Base-by-base conservation (phyloP, 805 yeast species). In the Saccharomycopsis sp. region DNA sequence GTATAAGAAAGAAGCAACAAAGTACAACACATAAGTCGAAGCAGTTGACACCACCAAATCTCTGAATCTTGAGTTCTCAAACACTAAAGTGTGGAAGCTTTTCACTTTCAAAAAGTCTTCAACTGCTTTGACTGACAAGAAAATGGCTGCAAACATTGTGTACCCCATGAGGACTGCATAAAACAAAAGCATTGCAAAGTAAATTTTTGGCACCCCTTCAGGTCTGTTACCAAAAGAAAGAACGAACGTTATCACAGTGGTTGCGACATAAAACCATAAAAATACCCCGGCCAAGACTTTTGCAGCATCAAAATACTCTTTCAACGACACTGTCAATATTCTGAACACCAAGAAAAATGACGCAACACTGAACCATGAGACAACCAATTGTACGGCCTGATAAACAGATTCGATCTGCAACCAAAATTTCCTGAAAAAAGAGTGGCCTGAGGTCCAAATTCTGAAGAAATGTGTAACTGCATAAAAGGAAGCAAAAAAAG, bases 151-250 rank as follows among this genome's bases (percentile, higher is more conserved):
- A 61, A 87, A 85, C 46, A 86, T 68, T 77, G 88, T 79, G 56
- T 88, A 88, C 4, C 71, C 75, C 96, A 89, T 88, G 47, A 89
- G 61, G 2, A 87, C 65, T 0, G 96, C 95, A 62, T 89, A 89
- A 53, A 88, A 74, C 12, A 73, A 60, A 22, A 84, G 84, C 44
- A 88, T 81, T 7, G 76, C 68, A 38, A 80, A 58, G 57, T 92
- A 89, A 53, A 87, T 80, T 52, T 65, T 70, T 45, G 77, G 76
- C 0, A 97, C 85, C 21, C 97, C 96, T 49, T 81, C 74, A 1
- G 98, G 97, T 26, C 94, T 78, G 58, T 89, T 89, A 54, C 98
- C 98, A 59, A 89, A 80, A 2, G 95, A 81, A 43, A 89, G 63
- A 30, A 89, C 85, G 62, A 89, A 88, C 4, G 95, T 85, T 7